These are phyloP conservation scores for Candida koratica DNA, from an alignment of 805 yeast species.

Conservation along the genomic window DNA sequence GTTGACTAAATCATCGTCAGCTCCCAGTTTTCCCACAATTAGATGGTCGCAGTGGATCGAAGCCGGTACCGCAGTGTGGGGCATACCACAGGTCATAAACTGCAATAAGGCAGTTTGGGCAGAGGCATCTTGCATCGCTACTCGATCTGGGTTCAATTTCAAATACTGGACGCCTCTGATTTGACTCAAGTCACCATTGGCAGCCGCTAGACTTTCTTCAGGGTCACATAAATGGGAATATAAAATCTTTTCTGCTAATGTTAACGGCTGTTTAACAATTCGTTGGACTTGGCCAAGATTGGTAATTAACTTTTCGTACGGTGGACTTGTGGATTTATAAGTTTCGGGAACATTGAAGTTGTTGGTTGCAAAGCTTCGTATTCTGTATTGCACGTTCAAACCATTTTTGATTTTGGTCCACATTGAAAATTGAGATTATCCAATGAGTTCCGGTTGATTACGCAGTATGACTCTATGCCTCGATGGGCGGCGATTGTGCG, in stretches of 20 bases:
- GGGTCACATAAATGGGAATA: constrained; percentile 91
- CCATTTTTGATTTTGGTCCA: no score
- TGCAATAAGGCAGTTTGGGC: constrained; percentile 99
- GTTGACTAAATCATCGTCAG: constrained; percentile 71
- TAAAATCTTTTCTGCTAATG: constrained; percentile 90
- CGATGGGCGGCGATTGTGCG: not conserved
- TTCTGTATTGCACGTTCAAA: constrained; percentile 3
- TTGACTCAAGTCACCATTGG: constrained; percentile 46
- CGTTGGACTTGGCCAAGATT: constrained; percentile 62
- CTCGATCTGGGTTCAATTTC: constrained; percentile 94
- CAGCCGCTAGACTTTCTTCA: constrained; percentile 62
- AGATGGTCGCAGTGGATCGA: constrained; percentile 98
- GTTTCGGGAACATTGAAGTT: constrained; percentile 51
- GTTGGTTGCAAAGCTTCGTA: constrained; percentile 29
- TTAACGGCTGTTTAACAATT: constrained; percentile 71
- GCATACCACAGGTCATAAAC: constrained; percentile 95
- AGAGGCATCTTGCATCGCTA: constrained; percentile 99
- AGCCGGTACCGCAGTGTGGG: constrained; percentile 84
- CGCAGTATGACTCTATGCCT: constrained; percentile 10
- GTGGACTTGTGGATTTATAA: constrained; percentile 73
- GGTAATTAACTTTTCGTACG: constrained; percentile 69
- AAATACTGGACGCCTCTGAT: constrained; percentile 86
- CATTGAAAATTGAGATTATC: constrained; percentile 8
- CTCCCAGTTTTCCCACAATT: constrained; percentile 95
- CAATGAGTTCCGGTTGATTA: constrained; percentile 13